Evolutionary conservation across 179 eudicot genomes (phyloP).

Genomic region (Silene coronaria): DNA sequence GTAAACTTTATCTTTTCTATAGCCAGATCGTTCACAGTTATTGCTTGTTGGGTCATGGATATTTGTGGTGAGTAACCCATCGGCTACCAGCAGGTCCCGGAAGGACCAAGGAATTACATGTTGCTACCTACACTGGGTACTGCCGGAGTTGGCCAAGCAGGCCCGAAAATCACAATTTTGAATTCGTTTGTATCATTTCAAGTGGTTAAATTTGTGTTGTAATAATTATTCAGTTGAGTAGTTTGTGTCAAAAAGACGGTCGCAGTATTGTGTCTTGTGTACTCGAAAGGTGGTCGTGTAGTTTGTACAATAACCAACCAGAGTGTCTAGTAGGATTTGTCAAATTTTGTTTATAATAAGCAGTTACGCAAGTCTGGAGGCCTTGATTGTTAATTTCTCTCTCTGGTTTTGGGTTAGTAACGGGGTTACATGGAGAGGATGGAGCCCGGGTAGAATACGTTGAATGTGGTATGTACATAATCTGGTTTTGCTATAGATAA

Average conservation of each 20-base stretch:
- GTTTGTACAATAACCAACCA: not conserved
- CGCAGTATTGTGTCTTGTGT: not conserved
- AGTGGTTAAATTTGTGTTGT: not conserved
- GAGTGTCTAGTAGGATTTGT: not conserved
- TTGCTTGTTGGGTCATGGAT: constrained; percentile 4
- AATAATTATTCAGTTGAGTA: constrained; percentile 3
- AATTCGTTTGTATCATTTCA: not conserved
- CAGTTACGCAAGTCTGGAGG: not conserved
- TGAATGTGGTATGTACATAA: no score
- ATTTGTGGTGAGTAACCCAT: not conserved
- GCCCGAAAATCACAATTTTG: constrained; percentile 13
- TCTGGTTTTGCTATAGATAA: not conserved
- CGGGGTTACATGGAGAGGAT: no score
- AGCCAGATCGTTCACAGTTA: not conserved
- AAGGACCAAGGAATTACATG: not conserved
- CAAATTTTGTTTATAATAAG: constrained; percentile 12
- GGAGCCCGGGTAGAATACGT: no score
- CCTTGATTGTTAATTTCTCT: no score
- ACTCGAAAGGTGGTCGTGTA: not conserved
- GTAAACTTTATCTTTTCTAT: not conserved
- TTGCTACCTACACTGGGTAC: not conserved
- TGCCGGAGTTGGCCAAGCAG: not conserved
- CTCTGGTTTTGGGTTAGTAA: no score
- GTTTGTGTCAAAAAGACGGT: not conserved
- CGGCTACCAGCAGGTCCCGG: not conserved